Base-by-base conservation (phyloP, 306 rosid species). In the Glycyrrhiza uralensis region DNA sequence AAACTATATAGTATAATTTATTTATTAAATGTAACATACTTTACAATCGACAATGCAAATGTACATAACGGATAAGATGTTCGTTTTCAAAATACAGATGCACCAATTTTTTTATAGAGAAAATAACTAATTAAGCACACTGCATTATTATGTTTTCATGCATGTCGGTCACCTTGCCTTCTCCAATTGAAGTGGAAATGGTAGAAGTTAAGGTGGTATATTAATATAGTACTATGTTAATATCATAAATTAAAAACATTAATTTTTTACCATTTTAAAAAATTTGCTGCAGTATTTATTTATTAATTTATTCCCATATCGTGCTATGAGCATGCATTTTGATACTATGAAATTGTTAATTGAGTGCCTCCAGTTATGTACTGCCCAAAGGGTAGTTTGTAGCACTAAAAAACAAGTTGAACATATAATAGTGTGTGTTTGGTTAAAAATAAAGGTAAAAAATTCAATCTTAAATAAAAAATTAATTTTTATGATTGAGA, bases 41-140 rank as follows among this genome's bases (percentile, higher is more conserved):
- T 38, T 39, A 14, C 41, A 41, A 44, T 35, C 4, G 4, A 24
- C n/a, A 2, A 60, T 64, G 22, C 38, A 52, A 14, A 28, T 47
- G 19, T 15, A 9, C 39, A 20, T 23, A 57, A 71, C 39, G 59
- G 81, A 81, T 76, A 65, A 47, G 70, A 47, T 65, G 52, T 56
- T 47, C 7, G 7, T 65, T 47, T n/a, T 64, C 54, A 71, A 81
- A 59, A 60, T 51, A 49, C 33, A 75, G 51, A 35, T 4, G n/a
- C n/a, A 55, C 46, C 38, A 67, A 19, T 23, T 54, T 7, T 72
- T 76, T 23, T 33, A 23, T 13, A 29, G 19, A 57, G 26, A 67
- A 13, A 47, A 15, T 3, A 7, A 50, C 18, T 41, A n/a, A 62
- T 50, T 42, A 66, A 51, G 4, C 19, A 49, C 6, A 0, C 18